phyloP scores from a whole-genome alignment of 331 rosid species.

The Phaseolus coccineus region DNA sequence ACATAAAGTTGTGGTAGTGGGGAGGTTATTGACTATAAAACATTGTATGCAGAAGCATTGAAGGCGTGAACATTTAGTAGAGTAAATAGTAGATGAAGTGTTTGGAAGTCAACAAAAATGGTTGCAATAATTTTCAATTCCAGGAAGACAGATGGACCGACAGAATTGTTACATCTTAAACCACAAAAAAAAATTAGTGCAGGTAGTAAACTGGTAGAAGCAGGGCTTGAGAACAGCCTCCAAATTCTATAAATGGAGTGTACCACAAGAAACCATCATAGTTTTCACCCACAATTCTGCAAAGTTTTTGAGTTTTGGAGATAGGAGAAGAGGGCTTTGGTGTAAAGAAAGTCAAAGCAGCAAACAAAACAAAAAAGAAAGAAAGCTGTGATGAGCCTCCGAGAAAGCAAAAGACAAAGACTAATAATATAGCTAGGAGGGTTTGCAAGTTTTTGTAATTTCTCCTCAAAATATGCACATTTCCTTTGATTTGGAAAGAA shows the following conservation, averaged over 20 bases:
- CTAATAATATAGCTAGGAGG: constrained; percentile 29
- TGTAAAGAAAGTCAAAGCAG: constrained; percentile 43
- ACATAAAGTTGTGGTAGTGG: constrained; percentile 17
- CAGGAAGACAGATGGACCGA: constrained; percentile 42
- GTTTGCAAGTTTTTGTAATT: constrained; percentile 3
- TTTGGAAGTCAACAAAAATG: constrained; percentile 36
- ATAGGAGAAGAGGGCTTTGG: not conserved
- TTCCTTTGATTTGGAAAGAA: constrained; percentile 40
- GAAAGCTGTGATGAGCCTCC: constrained; percentile 22
- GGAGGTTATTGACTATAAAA: constrained; percentile 36
- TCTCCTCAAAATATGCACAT: not conserved
- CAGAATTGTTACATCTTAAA: constrained; percentile 38
- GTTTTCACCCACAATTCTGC: constrained; percentile 37
- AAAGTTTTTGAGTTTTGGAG: constrained; percentile 19
- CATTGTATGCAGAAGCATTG: constrained; percentile 15
- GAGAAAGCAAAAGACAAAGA: constrained; percentile 36
- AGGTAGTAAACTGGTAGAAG: constrained; percentile 18
- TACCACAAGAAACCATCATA: constrained; percentile 29
- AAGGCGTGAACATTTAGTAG: constrained; percentile 40
- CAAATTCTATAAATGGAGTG: constrained; percentile 27
- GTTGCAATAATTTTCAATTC: constrained; percentile 37
- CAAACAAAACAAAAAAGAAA: constrained; percentile 22
- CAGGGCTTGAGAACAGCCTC: constrained; percentile 29
- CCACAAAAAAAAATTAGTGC: constrained; percentile 41
- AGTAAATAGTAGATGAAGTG: constrained; percentile 34